phyloP scores from a whole-genome alignment of 2,329 filamentous ascomycete species.

The Penicillium expansum region DNA sequence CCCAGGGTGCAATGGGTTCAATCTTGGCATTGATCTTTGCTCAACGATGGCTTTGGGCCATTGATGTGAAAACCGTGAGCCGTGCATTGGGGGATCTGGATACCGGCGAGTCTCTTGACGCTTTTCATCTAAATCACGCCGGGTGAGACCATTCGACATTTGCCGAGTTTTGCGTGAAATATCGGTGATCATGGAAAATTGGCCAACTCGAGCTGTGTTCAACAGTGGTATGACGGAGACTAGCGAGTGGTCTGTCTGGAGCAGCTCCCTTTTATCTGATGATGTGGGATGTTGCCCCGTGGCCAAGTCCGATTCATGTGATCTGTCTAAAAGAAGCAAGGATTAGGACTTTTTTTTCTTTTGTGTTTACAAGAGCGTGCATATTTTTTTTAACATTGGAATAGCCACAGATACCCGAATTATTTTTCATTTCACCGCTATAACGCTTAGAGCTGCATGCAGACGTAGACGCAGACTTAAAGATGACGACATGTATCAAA shows the following conservation, averaged over 20 bases:
- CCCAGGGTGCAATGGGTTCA: too few relatives aligned
- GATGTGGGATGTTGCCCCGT: background rate
- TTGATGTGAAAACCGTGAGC: background rate
- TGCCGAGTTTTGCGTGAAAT: background rate
- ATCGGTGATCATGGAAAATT: background rate
- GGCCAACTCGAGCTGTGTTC: too few relatives aligned
- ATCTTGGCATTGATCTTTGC: background rate
- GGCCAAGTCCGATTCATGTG: background rate
- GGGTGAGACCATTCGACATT: background rate
- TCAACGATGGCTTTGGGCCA: background rate
- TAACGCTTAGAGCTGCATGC: background rate
- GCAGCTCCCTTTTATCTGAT: background rate
- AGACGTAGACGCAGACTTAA: background rate
- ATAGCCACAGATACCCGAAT: slow-evolving; percentile 6
- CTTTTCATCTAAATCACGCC: background rate
- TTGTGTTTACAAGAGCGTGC: background rate
- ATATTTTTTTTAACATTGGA: background rate
- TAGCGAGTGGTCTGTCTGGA: background rate
- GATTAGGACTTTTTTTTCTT: background rate
- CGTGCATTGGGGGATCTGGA: background rate
- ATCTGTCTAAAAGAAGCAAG: background rate
- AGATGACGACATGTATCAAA: background rate
- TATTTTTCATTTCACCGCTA: background rate
- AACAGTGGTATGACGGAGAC: background rate
- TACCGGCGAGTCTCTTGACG: background rate